Base-by-base conservation (phyloP, 176 grass and related monocot genomes). In the Paspalum notatum region DNA sequence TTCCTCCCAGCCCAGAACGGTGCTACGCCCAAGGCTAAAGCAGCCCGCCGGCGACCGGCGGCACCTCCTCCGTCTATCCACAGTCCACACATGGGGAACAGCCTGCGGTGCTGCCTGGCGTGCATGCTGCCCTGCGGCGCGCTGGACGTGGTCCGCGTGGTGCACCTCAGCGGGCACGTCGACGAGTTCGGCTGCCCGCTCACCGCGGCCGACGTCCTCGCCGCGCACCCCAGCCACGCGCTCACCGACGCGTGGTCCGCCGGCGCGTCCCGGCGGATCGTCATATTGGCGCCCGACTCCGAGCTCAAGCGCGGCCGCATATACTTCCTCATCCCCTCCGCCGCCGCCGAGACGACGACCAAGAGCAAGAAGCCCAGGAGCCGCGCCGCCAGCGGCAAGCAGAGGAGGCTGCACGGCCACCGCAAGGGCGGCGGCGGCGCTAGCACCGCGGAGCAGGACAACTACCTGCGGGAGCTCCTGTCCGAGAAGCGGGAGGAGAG, bases 121-220 rank as follows among this genome's bases (percentile, higher is more conserved):
- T 98, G 95, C 80, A 87, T 98, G 80, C 88, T 98, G 44, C 95
- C 95, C 56, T 98, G 95, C 87, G 95, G 95, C 74, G 95, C 95
- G 58, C 83, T 98, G 58, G 95, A 98, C 87, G 92, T 98, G 17
- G 78, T 87, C 80, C 90, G 95, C 46, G 87, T 98, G 20, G 92
- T 98, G 38, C 95, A 98, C 84, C 87, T 98, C 3, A 92, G 87
- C 82, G 95, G 95, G 12, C 95, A 79, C 66, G 88, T 98, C 60
- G 88, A 98, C 79, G 95, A 94, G 90, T 94, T 90, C 75, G 58
- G 90, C 72, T 75, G 71, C 53, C 90, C 86, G 71, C 66, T 98
- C 69, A 76, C 88, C 24, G 95, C 95, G 37, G 83, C 40, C 59
- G 83, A 90, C 79, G 87, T 98, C 47, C 92, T 98, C 21, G 88